Conservation (phyloP, 2,329 filamentous ascomycete genomes). For the Ophiostoma angusticollis region DNA sequence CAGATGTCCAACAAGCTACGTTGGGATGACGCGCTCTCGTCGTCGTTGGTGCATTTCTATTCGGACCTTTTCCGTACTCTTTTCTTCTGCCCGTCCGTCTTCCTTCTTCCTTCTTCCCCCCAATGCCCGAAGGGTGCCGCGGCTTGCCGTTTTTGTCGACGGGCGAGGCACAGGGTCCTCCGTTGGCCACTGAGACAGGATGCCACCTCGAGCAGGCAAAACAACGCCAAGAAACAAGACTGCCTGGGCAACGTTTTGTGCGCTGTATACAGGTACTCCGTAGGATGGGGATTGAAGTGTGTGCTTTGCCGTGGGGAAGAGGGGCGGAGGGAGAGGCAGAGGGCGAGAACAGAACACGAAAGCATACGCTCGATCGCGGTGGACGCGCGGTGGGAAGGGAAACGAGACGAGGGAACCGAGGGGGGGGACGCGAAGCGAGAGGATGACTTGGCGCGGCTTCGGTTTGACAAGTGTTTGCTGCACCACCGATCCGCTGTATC, state of each 20-base stretch:
- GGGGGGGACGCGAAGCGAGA: background rate
- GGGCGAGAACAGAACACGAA: background rate
- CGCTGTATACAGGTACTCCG: too few species aligned
- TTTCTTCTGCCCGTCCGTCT: too few species aligned
- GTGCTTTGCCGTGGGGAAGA: too few species aligned
- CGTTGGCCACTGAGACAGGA: background rate
- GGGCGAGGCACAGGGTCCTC: background rate
- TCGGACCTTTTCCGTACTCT: slow-evolving; percentile 3
- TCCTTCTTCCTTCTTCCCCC: too few species aligned
- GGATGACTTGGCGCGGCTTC: slow-evolving; percentile 9
- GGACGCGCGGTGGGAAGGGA: too few species aligned
- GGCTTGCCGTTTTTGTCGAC: background rate
- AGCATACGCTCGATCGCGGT: too few species aligned
- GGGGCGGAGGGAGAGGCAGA: background rate
- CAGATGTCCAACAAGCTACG: slow-evolving; percentile 1
- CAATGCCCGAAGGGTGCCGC: background rate
- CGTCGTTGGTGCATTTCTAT: background rate
- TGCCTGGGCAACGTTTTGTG: background rate
- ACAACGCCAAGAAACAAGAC: slow-evolving; percentile 8
- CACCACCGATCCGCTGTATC: slow-evolving; percentile 20
- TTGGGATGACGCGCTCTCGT: slow-evolving; percentile 1
- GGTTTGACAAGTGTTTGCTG: slow-evolving; percentile 18
- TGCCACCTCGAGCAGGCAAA: slow-evolving; percentile 1
- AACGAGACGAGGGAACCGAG: background rate
- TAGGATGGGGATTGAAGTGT: too few species aligned